Conservation (phyloP, 805 yeast species). For the Wickerhamomyces sydowiorum region DNA sequence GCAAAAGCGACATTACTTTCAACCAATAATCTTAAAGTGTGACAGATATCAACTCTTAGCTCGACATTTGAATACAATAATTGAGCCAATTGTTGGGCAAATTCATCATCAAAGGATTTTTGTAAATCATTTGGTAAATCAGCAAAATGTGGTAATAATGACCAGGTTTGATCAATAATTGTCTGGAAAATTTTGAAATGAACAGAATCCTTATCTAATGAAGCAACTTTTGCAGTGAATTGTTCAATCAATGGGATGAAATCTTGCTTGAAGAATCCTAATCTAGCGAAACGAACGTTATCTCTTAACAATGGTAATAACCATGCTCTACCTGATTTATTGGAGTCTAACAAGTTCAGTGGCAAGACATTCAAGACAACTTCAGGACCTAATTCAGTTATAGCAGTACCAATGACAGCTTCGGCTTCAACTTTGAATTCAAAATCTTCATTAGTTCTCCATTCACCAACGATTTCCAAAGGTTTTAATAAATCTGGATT, state of each 20-base stretch:
- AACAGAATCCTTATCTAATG: slow-evolving; percentile 49
- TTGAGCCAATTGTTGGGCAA: slow-evolving; percentile 74
- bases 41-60: slow-evolving; percentile 77
- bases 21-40: slow-evolving; percentile 70
- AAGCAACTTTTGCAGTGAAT: slow-evolving; percentile 43
- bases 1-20: slow-evolving; percentile 67
- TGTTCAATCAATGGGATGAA: slow-evolving; percentile 61
- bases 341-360: slow-evolving; percentile 55
- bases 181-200: slow-evolving; percentile 79
- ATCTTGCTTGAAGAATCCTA: slow-evolving; percentile 55
- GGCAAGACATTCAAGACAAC: slow-evolving; percentile 72
- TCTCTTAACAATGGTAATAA: slow-evolving; percentile 86
- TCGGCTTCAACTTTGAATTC: slow-evolving; percentile 76
- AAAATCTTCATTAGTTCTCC: slow-evolving; percentile 72
- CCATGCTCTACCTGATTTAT: slow-evolving; percentile 90
- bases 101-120: slow-evolving; percentile 59
- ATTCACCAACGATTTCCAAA: slow-evolving; percentile 69
- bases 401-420: slow-evolving; percentile 70
- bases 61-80: slow-evolving; percentile 69
- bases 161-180: slow-evolving; percentile 88
- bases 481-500: slow-evolving; percentile 67
- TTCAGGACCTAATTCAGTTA: slow-evolving; percentile 82
- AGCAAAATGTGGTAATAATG: slow-evolving; percentile 82
- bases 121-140: slow-evolving; percentile 76
- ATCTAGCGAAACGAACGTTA: slow-evolving; percentile 64